Base-by-base conservation (phyloP, 2,329 filamentous ascomycete species). In the Sporothrix pallida region DNA sequence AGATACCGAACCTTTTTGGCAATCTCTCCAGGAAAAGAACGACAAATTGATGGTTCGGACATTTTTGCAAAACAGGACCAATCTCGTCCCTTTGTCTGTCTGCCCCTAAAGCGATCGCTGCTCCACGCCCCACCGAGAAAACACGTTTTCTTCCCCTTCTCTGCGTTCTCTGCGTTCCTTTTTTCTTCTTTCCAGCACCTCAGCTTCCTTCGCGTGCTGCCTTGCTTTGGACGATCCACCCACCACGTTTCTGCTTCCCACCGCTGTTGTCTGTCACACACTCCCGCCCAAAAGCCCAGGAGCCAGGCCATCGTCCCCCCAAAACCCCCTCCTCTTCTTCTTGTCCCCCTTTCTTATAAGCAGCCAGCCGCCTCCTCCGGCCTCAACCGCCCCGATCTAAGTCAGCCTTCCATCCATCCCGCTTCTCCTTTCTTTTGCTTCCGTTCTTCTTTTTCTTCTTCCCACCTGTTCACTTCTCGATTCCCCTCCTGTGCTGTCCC, bases 191-290 rank as follows among this genome's bases (percentile, higher is more conserved):
- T 44, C 31, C 46, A n/a, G 46, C 17, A 15, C 20, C 50, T 65
- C 72, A 42, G 72, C 69, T 69, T 71, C 68, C 72, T 72, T 69
- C 70, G 73, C 56, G 37, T 72, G 48, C 70, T 70, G 54, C 52
- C 63, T 68, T 74, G 70, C 73, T 68, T 71, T 54, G 44, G 26
- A 52, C 65, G 73, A 72, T 72, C 73, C 73, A 74, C 70, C 52
- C 65, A 65, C 73, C 73, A 74, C 73, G 73, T 74, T 74, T 72
- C 67, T 73, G 42, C 69, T 65, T 72, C 70, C 73, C 70, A 62
- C 23, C n/a, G 67, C 37, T 31, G 23, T 52, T 72, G 31, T 68
- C 54, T 63, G n/a, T 5, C 52, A 63, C 20, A 58, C 20, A 42
- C 58, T 46, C 60, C 48, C 54, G 48, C 44, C 20, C 37, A 54